Evolutionary conservation across 768 basidiomycete species (phyloP).

Genomic region (Naematelia aurantialba): DNA sequence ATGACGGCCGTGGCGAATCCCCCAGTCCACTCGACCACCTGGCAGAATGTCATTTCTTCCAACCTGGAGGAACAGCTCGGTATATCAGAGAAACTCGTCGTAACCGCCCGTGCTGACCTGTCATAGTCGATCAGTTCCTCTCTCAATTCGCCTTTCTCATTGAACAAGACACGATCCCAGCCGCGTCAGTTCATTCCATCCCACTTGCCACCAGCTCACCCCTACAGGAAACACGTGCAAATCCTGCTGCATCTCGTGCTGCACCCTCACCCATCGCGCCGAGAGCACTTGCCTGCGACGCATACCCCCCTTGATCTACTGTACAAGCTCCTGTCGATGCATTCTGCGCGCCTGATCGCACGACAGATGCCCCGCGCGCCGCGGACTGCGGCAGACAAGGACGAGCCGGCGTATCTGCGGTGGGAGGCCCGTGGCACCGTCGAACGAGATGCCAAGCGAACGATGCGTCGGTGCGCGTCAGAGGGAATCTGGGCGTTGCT

Average conservation of each 20-base stretch:
- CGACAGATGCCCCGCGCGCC: conserved; percentile 5
- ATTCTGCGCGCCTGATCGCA: conserved; percentile 13
- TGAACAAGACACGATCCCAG: background rate
- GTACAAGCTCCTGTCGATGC: conserved; percentile 10
- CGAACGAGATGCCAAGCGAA: conserved; percentile 6
- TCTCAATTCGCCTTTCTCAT: background rate
- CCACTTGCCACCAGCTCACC: no score
- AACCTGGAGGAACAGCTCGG: background rate
- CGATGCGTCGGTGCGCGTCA: conserved; percentile 5
- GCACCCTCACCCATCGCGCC: conserved; percentile 14
- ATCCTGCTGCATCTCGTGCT: conserved; percentile 22
- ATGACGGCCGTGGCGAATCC: background rate
- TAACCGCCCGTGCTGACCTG: background rate
- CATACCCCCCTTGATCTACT: conserved; percentile 6
- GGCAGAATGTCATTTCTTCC: background rate
- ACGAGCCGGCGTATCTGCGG: conserved; percentile 6
- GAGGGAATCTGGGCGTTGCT: conserved; percentile 26
- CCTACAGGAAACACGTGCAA: conserved; percentile 26
- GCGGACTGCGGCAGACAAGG: background rate
- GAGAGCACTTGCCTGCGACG: background rate
- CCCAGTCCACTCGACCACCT: background rate
- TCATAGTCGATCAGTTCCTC: background rate
- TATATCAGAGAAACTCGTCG: background rate
- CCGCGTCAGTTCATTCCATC: background rate
- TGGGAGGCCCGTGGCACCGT: conserved; percentile 15